Conservation (phyloP, 352 stramenopile genomes). For the Peronosclerospora sorghi region DNA sequence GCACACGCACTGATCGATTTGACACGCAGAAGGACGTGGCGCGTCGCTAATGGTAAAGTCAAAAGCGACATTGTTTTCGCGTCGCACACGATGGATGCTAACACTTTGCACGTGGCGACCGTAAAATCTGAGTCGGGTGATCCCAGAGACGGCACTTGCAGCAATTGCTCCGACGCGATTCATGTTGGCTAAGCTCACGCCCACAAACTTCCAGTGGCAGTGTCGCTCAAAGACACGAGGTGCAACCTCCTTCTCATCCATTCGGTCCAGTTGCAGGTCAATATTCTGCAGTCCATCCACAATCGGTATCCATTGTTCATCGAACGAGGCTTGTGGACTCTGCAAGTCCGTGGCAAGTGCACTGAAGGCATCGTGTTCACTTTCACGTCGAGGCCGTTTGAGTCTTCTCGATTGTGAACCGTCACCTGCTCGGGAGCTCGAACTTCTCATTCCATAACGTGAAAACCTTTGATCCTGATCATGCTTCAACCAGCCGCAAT, state of each 20-base stretch:
- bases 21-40: too few relatives aligned
- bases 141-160: constrained; percentile 10
- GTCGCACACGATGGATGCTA: constrained; percentile 5
- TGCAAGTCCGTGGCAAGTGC: neutral
- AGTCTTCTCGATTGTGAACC: neutral
- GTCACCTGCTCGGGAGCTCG: neutral
- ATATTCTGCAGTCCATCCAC: constrained; percentile 26
- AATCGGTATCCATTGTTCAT: constrained; percentile 24
- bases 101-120: constrained; percentile 8
- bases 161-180: constrained; percentile 14
- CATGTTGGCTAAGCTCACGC: constrained; percentile 8
- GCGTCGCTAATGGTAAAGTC: neutral
- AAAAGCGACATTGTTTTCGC: constrained; percentile 7
- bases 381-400: constrained; percentile 7
- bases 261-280: constrained; percentile 17
- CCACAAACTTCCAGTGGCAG: constrained; percentile 25
- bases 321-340: constrained; percentile 6
- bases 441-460: neutral
- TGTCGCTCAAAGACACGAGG: constrained; percentile 3
- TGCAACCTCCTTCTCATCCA: constrained; percentile 7
- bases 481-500: constrained; percentile 8
- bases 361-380: constrained; percentile 9
- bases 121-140: constrained; percentile 20
- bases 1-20: too few relatives aligned
- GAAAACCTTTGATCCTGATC: neutral